phyloP scores from a whole-genome alignment of 352 stramenopile genomes.

The Phytophthora fragariaefolia region DNA sequence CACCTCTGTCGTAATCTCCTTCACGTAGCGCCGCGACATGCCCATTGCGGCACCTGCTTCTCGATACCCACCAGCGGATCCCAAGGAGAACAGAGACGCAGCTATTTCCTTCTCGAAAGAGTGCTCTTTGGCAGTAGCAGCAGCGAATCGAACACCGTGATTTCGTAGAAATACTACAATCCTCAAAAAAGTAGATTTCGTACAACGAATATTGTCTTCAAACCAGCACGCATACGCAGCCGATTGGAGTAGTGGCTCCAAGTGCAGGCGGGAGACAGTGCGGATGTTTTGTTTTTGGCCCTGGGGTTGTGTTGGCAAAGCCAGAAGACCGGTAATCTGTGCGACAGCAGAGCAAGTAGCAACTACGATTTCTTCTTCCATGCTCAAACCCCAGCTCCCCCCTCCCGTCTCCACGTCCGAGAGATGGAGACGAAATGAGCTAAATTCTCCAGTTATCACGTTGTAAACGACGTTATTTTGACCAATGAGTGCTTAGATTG shows the following conservation, averaged over 20 bases:
- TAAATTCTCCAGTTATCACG: too few relatives aligned
- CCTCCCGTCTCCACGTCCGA: too few relatives aligned
- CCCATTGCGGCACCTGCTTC: conserved; percentile 10
- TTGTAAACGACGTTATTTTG: too few relatives aligned
- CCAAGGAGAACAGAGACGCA: conserved; percentile 13
- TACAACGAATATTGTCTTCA: too few relatives aligned
- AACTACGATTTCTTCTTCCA: background rate
- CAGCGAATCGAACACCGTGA: background rate
- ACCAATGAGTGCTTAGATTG: too few relatives aligned
- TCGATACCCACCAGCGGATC: background rate
- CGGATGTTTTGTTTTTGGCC: background rate
- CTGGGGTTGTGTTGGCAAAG: background rate
- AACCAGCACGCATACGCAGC: too few relatives aligned
- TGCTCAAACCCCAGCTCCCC: too few relatives aligned
- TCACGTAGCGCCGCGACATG: conserved; percentile 15
- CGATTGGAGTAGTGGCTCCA: too few relatives aligned
- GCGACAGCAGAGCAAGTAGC: background rate
- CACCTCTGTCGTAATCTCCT: conserved; percentile 13
- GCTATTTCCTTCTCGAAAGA: background rate
- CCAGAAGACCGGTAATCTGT: background rate
- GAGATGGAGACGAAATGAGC: too few relatives aligned
- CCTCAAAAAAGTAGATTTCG: too few relatives aligned
- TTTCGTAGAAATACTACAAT: too few relatives aligned
- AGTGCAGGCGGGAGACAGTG: background rate
- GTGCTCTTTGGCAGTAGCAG: background rate